Evolutionary conservation across 2,329 filamentous ascomycete species (phyloP), one percentile per base, ranked within the genome.

Genomic region (Chrysosporium keratinophilum): DNA sequence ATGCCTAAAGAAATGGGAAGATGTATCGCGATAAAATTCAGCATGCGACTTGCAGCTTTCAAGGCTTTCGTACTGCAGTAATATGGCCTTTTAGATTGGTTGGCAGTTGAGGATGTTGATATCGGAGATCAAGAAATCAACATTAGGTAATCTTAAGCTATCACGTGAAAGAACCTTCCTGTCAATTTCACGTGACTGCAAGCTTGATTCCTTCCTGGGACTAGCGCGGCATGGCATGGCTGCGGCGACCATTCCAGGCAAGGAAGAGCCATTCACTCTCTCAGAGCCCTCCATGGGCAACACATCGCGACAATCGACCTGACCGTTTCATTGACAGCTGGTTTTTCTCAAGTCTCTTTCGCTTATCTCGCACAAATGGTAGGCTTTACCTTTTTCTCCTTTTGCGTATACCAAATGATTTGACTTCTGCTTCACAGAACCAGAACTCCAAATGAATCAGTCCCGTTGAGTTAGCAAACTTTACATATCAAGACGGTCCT

Each of bases 401-500:
- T 33, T 35, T 42, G 9, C 12, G n/a, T 2, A n/a, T 23, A 11
- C 3, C 40, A 37, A 37, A 34, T 15, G 17, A 5, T 43, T 23
- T 49, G 17, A 49, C 46, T 41, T 11, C 46, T 28, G 3, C 12
- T 15, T 51, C 39, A 31, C 31, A 51, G 49, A n/a, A 19, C n/a
- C 41, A 28, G 23, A 28, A 28, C 33, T 44, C n/a, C 40, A 6
- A 23, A 19, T 51, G 49, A 51, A 42, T 20, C 39, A 10, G 35
- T 28, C 41, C n/a, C 43, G 10, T 40, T 19, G 28, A 31, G 5
- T 23, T 49, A 61, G 57, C 62, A 58, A 54, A 62, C 55, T 59
- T 61, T 57, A 59, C 61, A 58, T 57, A 60, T 60, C 62, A 59
- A 64, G 58, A 60, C 54, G 58, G 62, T 54, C 60, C 56, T 59